Base-by-base conservation (phyloP, 768 basidiomycete genomes). In the Lentinula sp. region DNA sequence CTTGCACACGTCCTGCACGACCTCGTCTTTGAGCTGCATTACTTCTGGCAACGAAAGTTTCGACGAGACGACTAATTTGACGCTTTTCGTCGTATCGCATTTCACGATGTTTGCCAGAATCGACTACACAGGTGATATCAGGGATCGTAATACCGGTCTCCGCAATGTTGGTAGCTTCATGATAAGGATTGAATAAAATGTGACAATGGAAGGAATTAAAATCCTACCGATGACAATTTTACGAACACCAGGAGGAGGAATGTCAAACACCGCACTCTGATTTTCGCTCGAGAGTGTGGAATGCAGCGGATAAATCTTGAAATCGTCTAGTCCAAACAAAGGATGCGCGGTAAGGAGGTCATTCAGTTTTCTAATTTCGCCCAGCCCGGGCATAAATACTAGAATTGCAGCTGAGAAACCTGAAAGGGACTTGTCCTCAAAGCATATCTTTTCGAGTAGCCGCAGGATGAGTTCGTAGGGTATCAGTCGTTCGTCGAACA, bases 121-220 rank as follows among this genome's bases (percentile, higher is more conserved):
- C 96, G 62, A 98, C 93, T 23, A 98, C 96, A 65, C 93, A 95
- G 8, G 95, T 96, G 62, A 97, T 91, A 67, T 99, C 97, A 5
- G 96, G 96, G 59, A 99, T 99, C 1, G 97, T 99, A 59, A 99
- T 92, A 66, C 96, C 96, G 13, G 96, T 99, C 73, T 99, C 96
- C 15, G 93, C 91, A 66, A 95, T 93, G 68, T 96, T 93, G 37
- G 93, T 93, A 2, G 91, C 91, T 93, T 28, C 28, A 28, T 28
- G 28, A 28, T 28, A 3, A 28, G 28, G 28, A 28, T 28, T 28
- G 28, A 28, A 28, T 28, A 28, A 28, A 28, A 28, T 28, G 3
- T 28, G 28, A 28, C 28, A 28, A 28, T 28, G 28, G 28, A 28
- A 28, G 28, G 28, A 28, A 3, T 28, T 28, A 62, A 59, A 13